Percentiles rank a stretch among this genome's conserved stretches.
Conservation (phyloP, 768 basidiomycete species). For the Lentinula raphanica region DNA sequence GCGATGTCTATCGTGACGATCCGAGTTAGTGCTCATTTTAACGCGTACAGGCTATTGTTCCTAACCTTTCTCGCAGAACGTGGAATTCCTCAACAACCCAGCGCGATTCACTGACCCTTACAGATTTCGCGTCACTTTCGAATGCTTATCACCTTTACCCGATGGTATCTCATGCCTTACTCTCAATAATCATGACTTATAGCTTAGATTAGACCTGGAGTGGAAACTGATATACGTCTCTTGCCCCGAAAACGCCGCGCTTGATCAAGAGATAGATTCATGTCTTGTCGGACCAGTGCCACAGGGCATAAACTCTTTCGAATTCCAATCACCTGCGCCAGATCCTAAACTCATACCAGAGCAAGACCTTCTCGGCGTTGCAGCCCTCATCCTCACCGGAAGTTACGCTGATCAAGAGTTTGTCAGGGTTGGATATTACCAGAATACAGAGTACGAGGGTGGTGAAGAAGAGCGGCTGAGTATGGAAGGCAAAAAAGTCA, state of each 20-base stretch:
- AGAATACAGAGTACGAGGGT: slow-evolving; percentile 92
- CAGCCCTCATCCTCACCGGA: slow-evolving; percentile 94
- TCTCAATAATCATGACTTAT: neutral
- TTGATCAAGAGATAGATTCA: slow-evolving; percentile 96
- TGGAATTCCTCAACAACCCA: slow-evolving; percentile 90
- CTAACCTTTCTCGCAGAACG: slow-evolving; percentile 48
- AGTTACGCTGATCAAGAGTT: slow-evolving; percentile 97
- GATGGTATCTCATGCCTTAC: slow-evolving; percentile 55
- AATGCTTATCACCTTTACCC: slow-evolving; percentile 86
- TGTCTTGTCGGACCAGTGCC: slow-evolving; percentile 98
- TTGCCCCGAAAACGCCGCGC: slow-evolving; percentile 83
- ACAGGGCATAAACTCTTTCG: slow-evolving; percentile 94
- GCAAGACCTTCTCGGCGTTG: slow-evolving; percentile 91
- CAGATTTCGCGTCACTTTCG: slow-evolving; percentile 92
- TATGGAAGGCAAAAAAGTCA: slow-evolving; percentile 58
- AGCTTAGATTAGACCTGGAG: slow-evolving; percentile 71
- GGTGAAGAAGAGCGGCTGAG: slow-evolving; percentile 82
- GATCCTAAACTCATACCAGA: slow-evolving; percentile 78
- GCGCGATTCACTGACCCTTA: slow-evolving; percentile 89
- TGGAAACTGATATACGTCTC: slow-evolving; percentile 98
- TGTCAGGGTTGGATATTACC: slow-evolving; percentile 98
- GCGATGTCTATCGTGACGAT: slow-evolving; percentile 68
- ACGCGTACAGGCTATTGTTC: neutral
- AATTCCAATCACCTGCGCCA: slow-evolving; percentile 87
- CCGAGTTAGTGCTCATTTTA: slow-evolving; percentile 26